Conservation (phyloP, 257 asterid species). For the Nicotiana undulata region DNA sequence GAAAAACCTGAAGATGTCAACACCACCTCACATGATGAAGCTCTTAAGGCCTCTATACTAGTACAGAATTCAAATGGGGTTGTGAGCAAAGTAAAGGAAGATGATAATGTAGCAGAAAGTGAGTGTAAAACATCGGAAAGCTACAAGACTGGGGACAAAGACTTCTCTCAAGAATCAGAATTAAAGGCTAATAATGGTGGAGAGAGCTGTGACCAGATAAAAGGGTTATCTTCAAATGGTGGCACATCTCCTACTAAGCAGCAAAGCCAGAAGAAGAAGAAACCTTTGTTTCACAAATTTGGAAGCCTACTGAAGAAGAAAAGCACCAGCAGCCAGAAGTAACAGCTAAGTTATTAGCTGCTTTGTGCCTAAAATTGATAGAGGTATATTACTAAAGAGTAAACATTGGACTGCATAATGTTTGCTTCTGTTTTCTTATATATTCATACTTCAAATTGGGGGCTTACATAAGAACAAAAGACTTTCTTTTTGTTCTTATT, state of each 20-base stretch:
- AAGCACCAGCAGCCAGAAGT: conserved; percentile 48
- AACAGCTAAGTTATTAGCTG: conserved; percentile 7
- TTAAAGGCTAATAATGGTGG: conserved; percentile 50
- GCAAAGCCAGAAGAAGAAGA: conserved; percentile 72
- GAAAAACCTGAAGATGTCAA: conserved; percentile 23
- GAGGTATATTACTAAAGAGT: neutral
- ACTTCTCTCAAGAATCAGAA: conserved; percentile 53
- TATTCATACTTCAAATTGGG: neutral
- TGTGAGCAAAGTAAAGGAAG: conserved; percentile 31
- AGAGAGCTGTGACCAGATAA: conserved; percentile 39
- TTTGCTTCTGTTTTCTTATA: neutral
- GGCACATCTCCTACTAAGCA: conserved; percentile 48
- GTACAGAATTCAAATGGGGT: conserved; percentile 29
- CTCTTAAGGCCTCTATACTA: conserved; percentile 15
- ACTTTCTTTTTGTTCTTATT: neutral
- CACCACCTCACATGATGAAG: conserved; percentile 23
- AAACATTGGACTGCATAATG: neutral
- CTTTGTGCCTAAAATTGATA: neutral
- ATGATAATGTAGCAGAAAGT: conserved; percentile 39
- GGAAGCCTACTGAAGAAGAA: conserved; percentile 92
- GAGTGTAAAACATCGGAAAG: conserved; percentile 80
- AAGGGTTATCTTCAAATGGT: conserved; percentile 39
- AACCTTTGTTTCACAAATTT: conserved; percentile 71
- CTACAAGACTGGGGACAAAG: conserved; percentile 74
- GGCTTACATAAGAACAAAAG: neutral